These are phyloP conservation scores for Boletus rubroflammeus DNA, from an alignment of 768 basidiomycete genomes.

Conservation along the genomic window DNA sequence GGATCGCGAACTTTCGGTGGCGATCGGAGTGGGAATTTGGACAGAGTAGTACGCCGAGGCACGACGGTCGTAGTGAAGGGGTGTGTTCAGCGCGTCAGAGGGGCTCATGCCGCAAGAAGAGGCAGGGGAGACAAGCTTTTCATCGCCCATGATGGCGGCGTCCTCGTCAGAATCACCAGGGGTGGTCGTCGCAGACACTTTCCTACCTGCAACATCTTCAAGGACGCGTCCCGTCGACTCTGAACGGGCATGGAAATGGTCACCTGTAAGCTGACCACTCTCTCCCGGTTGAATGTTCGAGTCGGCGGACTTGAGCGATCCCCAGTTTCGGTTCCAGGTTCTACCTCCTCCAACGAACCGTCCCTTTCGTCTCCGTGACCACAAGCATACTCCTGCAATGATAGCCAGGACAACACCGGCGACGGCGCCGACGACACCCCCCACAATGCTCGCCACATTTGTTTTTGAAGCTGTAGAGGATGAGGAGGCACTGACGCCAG, in stretches of 20 bases:
- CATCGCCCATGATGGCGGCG: slow-evolving; percentile 12
- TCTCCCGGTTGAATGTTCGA: slow-evolving; percentile 13
- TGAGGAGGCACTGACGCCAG: slow-evolving; percentile 6
- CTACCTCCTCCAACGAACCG: slow-evolving; percentile 27
- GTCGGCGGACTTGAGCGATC: slow-evolving; percentile 23
- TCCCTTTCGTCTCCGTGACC: slow-evolving; percentile 20
- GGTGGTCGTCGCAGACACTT: slow-evolving; percentile 12
- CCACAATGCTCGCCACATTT: slow-evolving; percentile 46
- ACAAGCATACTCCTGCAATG: slow-evolving; percentile 32
- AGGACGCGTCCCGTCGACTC: slow-evolving; percentile 21
- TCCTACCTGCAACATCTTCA: slow-evolving; percentile 11
- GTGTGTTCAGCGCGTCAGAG: slow-evolving; percentile 18
- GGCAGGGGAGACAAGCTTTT: slow-evolving; percentile 21
- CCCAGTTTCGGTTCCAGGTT: slow-evolving; percentile 21
- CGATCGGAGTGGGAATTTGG: slow-evolving; percentile 3
- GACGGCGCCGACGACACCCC: slow-evolving; percentile 47
- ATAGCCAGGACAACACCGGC: slow-evolving; percentile 35
- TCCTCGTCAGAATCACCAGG: slow-evolving; percentile 25
- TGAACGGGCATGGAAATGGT: slow-evolving; percentile 19
- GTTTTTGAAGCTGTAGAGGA: slow-evolving; percentile 25
- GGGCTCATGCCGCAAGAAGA: slow-evolving; percentile 16
- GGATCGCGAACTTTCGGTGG: slow-evolving; percentile 5
- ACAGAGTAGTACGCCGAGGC: slow-evolving; percentile 19
- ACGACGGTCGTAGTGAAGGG: slow-evolving; percentile 17
- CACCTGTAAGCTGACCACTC: neutral